Conservation (phyloP, 2,329 filamentous ascomycete species). For the Shiraia bambusicola region DNA sequence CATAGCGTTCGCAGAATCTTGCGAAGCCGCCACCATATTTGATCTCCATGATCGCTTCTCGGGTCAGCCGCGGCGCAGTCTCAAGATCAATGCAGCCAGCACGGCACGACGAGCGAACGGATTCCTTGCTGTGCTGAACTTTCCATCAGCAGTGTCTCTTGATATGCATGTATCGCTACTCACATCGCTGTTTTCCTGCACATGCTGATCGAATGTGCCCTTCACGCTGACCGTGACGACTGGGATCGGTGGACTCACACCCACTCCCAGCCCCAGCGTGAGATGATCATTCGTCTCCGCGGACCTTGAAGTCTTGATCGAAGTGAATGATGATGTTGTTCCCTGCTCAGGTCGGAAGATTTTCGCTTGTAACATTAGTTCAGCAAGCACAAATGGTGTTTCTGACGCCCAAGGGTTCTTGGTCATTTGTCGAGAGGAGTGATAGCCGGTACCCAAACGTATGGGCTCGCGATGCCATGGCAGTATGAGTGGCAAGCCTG, state of each 20-base stretch:
- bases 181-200: slow-evolving; percentile 4
- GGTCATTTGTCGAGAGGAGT: too few species aligned
- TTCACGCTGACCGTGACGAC: slow-evolving; percentile 3
- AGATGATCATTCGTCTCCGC: slow-evolving; percentile 4
- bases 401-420: too few species aligned
- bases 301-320: slow-evolving; percentile 3
- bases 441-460: background rate
- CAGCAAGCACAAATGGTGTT: background rate
- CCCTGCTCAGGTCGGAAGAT: slow-evolving; percentile 3
- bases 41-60: slow-evolving; percentile 4
- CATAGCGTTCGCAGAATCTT: slow-evolving; percentile 1
- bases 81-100: slow-evolving; percentile 3
- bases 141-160: too few species aligned
- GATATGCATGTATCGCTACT: background rate
- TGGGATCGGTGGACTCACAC: slow-evolving; percentile 1
- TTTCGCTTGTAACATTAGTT: slow-evolving; percentile 1
- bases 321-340: slow-evolving; percentile 4
- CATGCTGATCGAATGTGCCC: slow-evolving; percentile 2
- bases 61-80: background rate
- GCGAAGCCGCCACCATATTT: slow-evolving; percentile 5
- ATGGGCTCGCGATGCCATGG: background rate
- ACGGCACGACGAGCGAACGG: background rate
- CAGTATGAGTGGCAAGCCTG: background rate
- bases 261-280: slow-evolving; percentile 1
- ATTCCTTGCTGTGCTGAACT: slow-evolving; percentile 2